Conservation (phyloP, 495 filamentous ascomycete genomes). For the Tuber calosporum region DNA sequence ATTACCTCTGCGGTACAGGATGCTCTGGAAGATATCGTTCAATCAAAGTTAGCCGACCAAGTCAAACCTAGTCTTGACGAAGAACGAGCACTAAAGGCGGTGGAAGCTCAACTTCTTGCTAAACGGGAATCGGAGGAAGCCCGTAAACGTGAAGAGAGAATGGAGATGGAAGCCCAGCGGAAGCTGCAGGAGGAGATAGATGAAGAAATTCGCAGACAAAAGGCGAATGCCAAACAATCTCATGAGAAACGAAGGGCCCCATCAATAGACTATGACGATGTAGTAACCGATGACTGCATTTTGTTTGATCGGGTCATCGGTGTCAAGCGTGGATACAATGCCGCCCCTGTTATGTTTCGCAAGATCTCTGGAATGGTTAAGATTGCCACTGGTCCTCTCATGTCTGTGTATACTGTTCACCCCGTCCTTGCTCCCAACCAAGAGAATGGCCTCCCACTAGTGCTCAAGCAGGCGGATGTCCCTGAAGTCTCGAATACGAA, state of each 20-base stretch:
- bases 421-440: conserved; percentile 53
- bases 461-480: conserved; percentile 63
- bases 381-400: conserved; percentile 52
- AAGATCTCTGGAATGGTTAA: conserved; percentile 57
- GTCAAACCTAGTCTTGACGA: conserved; percentile 82
- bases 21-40: conserved; percentile 76
- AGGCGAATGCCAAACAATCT: conserved; percentile 53
- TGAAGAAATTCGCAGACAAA: conserved; percentile 63
- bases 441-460: conserved; percentile 50
- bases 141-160: conserved; percentile 47
- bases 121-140: conserved; percentile 51
- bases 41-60: conserved; percentile 57
- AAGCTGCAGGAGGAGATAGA: conserved; percentile 49
- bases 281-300: conserved; percentile 47
- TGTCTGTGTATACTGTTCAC: conserved; percentile 60
- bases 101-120: conserved; percentile 51
- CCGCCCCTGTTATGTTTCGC: conserved; percentile 52
- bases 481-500: conserved; percentile 50
- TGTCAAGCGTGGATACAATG: conserved; percentile 53
- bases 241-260: conserved; percentile 46
- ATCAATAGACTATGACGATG: conserved; percentile 31
- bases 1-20: conserved; percentile 77
- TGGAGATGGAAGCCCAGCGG: conserved; percentile 48
- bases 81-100: conserved; percentile 67
- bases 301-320: conserved; percentile 65